phyloP scores from a whole-genome alignment of 139 green algal species.

The Microglena sp. region DNA sequence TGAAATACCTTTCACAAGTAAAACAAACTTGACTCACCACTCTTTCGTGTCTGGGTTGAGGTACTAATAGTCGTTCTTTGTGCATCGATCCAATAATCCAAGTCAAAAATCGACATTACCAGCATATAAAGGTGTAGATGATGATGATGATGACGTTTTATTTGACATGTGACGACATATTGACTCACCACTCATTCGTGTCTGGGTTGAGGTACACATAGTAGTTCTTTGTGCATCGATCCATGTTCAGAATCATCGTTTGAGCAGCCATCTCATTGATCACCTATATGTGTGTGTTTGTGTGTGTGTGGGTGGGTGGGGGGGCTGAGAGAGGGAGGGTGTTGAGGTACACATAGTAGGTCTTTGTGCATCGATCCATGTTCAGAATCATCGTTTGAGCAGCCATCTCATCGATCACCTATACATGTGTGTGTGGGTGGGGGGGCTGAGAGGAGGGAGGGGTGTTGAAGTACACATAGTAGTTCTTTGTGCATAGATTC shows the following conservation, averaged over 20 bases:
- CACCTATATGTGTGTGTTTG: slow-evolving; percentile 18
- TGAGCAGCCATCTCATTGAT: slow-evolving; percentile 72
- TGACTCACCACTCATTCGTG: slow-evolving; percentile 52
- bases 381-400: neutral
- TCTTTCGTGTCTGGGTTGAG: too few relatives aligned
- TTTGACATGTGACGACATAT: too few relatives aligned
- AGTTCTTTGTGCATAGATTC: slow-evolving; percentile 91
- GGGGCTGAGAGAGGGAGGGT: too few relatives aligned
- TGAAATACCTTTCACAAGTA: too few relatives aligned
- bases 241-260: slow-evolving; percentile 72
- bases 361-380: neutral
- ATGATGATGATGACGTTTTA: too few relatives aligned
- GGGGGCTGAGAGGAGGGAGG: too few relatives aligned
- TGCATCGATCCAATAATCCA: too few relatives aligned
- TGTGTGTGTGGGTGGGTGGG: neutral
- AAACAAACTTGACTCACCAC: too few relatives aligned
- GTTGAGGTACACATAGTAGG: neutral
- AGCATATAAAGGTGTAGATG: too few relatives aligned
- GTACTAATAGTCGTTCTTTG: too few relatives aligned
- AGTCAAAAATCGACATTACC: too few relatives aligned
- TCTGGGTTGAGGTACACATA: slow-evolving; percentile 59
- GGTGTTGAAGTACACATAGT: slow-evolving; percentile 66
- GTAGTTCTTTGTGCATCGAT: slow-evolving; percentile 91
- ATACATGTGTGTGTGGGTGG: neutral
- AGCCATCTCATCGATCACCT: slow-evolving; percentile 23